Percentiles rank a stretch among this genome's conserved stretches.
These are phyloP conservation scores for Yamadazyma triangularis DNA, from an alignment of 1,139 yeast species.

Conservation along the genomic window DNA sequence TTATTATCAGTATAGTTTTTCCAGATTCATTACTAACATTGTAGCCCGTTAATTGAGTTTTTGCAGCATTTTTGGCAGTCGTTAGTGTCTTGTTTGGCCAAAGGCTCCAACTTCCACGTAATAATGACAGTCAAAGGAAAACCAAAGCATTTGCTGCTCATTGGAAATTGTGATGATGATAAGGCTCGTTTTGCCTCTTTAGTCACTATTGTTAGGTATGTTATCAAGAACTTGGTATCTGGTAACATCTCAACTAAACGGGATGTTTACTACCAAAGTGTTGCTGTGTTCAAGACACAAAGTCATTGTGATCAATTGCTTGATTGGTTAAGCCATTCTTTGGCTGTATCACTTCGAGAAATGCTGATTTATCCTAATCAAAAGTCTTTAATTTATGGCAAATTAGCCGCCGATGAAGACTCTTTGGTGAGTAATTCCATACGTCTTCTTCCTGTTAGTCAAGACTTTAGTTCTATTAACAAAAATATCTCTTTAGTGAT, in stretches of 20 bases:
- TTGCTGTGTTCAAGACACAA: conserved; percentile 49
- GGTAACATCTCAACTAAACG: conserved; percentile 44
- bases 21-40: too few relatives aligned
- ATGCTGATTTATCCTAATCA: conserved; percentile 55
- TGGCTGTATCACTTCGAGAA: conserved; percentile 18
- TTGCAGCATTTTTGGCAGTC: too few relatives aligned
- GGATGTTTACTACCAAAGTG: conserved; percentile 65
- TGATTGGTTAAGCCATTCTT: conserved; percentile 24
- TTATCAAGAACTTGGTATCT: conserved; percentile 6
- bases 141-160: not conserved
- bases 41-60: too few relatives aligned
- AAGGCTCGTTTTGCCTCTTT: conserved; percentile 2
- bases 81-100: too few relatives aligned
- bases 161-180: conserved; percentile 1
- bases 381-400: conserved; percentile 55
- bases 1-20: too few relatives aligned
- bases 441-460: not conserved
- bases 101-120: too few relatives aligned
- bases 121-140: not conserved
- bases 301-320: conserved; percentile 37
- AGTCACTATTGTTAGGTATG: conserved; percentile 1
- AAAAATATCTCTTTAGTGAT: conserved; percentile 24
- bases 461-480: not conserved
- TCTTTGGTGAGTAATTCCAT: not conserved
- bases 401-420: conserved; percentile 20